A percentile compares a stretch with the other conserved stretches of the same genome.
Conservation (phyloP, 2,329 filamentous ascomycete species). For the Epichloe coenophiala region DNA sequence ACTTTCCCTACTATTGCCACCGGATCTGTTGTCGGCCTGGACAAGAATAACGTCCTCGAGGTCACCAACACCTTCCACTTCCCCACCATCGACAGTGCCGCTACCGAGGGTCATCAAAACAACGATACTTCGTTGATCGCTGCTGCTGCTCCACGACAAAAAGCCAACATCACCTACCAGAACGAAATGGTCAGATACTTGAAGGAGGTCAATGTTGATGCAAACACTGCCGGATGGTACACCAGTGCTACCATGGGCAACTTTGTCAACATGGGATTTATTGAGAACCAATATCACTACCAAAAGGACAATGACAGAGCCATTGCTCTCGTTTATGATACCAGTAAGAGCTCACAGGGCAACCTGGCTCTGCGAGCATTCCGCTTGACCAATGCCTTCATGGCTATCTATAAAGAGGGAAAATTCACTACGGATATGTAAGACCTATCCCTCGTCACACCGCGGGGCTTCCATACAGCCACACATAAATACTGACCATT, state of each 20-base stretch:
- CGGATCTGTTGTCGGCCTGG: constrained; percentile 87
- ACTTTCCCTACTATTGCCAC: constrained; percentile 81
- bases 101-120: constrained; percentile 60
- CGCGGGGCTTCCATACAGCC: not conserved
- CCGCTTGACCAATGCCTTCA: constrained; percentile 75
- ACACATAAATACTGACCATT: not conserved
- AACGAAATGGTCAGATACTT: constrained; percentile 95
- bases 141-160: constrained; percentile 79
- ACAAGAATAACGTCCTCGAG: constrained; percentile 66
- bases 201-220: constrained; percentile 95
- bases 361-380: constrained; percentile 82
- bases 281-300: constrained; percentile 97
- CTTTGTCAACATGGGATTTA: constrained; percentile 86
- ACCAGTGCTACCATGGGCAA: constrained; percentile 98
- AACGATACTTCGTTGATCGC: constrained; percentile 63
- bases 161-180: constrained; percentile 80
- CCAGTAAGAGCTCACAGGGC: constrained; percentile 88
- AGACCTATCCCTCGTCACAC: constrained; percentile 15
- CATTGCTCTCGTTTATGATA: constrained; percentile 84
- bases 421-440: constrained; percentile 97
- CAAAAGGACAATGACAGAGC: constrained; percentile 89
- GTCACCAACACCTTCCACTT: constrained; percentile 94
- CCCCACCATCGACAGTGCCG: constrained; percentile 63
- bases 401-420: constrained; percentile 85
- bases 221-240: constrained; percentile 97